Base-by-base conservation (phyloP, 106 monocot genomes). In the Dendrobium huoshanense region DNA sequence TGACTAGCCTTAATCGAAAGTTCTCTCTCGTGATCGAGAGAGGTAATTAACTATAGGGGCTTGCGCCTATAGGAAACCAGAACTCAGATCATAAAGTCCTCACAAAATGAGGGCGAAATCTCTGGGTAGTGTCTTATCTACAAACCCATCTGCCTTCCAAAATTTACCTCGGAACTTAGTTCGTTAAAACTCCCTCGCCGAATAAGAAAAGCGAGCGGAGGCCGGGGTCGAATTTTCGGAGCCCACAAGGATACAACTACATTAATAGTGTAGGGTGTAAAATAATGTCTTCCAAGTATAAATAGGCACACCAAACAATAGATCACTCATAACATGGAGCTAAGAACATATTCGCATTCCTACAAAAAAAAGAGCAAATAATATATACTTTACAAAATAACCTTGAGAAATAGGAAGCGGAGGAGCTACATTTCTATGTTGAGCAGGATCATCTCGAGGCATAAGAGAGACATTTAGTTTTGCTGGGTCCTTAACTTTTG, bases 401-500 rank as follows among this genome's bases (percentile, higher is more conserved):
- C 94, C 91, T 88, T 85, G 48, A 77, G 86, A 58, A 90, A 74
- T 75, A 61, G 88, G 48, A 77, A 84, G 31, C 29, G 87, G 76
- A 59, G 85, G 75, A 73, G 79, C 44, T 3, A 85, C 80, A 83
- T 88, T 90, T 83, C 83, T 85, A 43, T 85, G 75, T 68, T 85
- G 58, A 79, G 45, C 29, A 59, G 88, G n/a, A 73, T 92, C 91
- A 79, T 95, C 94, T 2, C 84, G 87, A 55, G 77, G 77, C 64
- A 85, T 59, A 44, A 89, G 83, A 51, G 88, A 68, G 20, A 88
- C 67, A 68, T 40, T 84, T 59, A 84, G 54, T 51, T 94, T 94
- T 61, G 54, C 85, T 78, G 91, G 85, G 59, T 85, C 75, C 77
- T 85, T 89, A 51, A 78, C 55, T 70, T 88, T 98, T 47, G 90